A percentile compares a stretch with the other conserved stretches of the same genome.
Evolutionary conservation across 139 green algal species (phyloP).

Genomic region (Picochlorum sp.): DNA sequence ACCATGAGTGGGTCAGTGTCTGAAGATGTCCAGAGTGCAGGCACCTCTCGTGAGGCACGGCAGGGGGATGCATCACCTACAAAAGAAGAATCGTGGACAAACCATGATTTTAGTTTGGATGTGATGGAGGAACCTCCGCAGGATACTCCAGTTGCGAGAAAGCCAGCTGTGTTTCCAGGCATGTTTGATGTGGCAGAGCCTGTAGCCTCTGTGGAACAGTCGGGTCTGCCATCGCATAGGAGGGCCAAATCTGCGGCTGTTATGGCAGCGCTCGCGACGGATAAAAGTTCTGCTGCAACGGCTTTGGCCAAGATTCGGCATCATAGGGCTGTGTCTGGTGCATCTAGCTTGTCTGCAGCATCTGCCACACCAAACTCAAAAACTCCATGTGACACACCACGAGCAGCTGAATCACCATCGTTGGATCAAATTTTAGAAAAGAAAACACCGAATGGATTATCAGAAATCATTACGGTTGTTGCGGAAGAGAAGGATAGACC

Average conservation of each 20-base stretch:
- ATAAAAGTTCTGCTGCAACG: background rate
- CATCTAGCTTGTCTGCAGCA: background rate
- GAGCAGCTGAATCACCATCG: background rate
- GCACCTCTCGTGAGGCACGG: no score
- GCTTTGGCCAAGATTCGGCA: slow-evolving; percentile 4
- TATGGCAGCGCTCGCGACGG: no score
- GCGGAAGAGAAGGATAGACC: background rate
- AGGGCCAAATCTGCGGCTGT: no score
- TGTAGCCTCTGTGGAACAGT: no score
- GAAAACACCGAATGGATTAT: background rate
- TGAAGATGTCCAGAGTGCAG: no score
- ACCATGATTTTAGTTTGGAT: background rate
- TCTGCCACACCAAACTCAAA: background rate
- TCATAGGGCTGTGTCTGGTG: slow-evolving; percentile 6
- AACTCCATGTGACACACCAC: background rate
- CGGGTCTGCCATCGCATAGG: no score
- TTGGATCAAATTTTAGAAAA: no score
- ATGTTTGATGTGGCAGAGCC: no score
- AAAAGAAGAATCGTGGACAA: background rate
- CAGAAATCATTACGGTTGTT: background rate
- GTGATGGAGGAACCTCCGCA: background rate
- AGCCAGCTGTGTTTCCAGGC: no score
- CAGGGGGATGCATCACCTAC: no score
- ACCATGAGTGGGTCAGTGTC: no score
- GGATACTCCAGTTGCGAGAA: no score